Conservation (phyloP, 805 yeast species). For the Tetrapisispora pingtungensis region DNA sequence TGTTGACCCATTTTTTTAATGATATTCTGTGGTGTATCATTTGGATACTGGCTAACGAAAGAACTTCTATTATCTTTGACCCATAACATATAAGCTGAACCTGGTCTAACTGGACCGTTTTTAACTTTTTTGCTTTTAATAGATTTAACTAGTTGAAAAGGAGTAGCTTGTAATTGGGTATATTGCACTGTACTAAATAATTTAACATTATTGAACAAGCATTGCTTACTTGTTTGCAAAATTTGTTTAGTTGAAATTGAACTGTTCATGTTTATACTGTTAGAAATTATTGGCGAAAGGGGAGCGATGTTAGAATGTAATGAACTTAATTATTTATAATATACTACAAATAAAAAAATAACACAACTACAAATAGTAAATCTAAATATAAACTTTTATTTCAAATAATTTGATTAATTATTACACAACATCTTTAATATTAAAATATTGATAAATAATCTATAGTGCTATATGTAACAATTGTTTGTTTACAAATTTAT, state of each 20-base stretch:
- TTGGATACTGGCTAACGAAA: constrained; percentile 13
- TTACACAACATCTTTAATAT: no score
- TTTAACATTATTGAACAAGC: not conserved
- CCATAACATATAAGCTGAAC: constrained; percentile 19
- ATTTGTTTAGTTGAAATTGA: not conserved
- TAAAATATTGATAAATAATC: no score
- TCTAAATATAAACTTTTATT: no score
- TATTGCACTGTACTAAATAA: not conserved
- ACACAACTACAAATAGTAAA: no score
- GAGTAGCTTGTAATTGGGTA: not conserved
- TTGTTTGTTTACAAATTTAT: no score
- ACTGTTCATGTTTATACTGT: not conserved
- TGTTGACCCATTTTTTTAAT: constrained; percentile 63
- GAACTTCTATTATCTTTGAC: constrained; percentile 11
- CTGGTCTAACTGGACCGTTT: constrained; percentile 22
- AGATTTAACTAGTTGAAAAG: not conserved
- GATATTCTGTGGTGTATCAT: constrained; percentile 19
- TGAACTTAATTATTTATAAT: no score
- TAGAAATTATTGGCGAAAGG: no score
- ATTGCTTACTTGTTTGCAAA: not conserved
- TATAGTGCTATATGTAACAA: no score
- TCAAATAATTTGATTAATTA: no score
- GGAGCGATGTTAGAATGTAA: no score
- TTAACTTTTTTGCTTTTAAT: not conserved
- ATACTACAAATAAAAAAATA: no score